Base-by-base conservation (phyloP, 2,329 filamentous ascomycete genomes). In the Alternaria brassicicola region DNA sequence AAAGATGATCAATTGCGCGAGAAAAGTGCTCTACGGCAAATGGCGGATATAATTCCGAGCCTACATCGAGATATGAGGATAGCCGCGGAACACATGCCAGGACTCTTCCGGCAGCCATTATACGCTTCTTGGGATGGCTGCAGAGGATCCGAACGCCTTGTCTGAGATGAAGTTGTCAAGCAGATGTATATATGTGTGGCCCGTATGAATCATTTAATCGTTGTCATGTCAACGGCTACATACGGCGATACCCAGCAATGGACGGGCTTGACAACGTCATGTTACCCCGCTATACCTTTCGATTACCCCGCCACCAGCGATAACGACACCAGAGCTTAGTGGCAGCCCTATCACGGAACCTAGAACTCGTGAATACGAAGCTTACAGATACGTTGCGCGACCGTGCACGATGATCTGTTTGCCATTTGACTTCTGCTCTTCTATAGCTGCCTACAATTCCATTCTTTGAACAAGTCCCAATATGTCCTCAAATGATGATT, bases 401-500 rank as follows among this genome's bases (percentile, higher is more conserved):
- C 1, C 21, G 28, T 47, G 19, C 19, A 33, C 4, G 7, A 31
- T 23, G 9, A 28, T 9, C 23, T 19, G n/a, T 30, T 10, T 28
- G 41, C 28, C n/a, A 4, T 6, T 2, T 9, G 9, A 30, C 10
- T 30, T 25, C 42, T 31, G 10, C 42, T 17, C n/a, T 45, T 10
- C 42, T 26, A 45, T 45, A 30, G 41, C n/a, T 45, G n/a, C 6
- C 26, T 9, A 10, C 26, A 31, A 21, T 45, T 19, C 6, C 19
- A 30, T 23, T n/a, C 23, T n/a, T 10, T 2, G n/a, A 28, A 31
- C 36, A 21, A 3, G 28, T 17, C 28, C 15, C 21, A 61, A 12
- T 28, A 64, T 61, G 57, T 47, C 66, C 42, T 60, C 62, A 4
- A 50, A 61, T 19, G 68, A 70, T 19, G 79, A 82, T 36, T 83